Conservation (phyloP, 345 rosid species). For the Capsella bursapastoris region DNA sequence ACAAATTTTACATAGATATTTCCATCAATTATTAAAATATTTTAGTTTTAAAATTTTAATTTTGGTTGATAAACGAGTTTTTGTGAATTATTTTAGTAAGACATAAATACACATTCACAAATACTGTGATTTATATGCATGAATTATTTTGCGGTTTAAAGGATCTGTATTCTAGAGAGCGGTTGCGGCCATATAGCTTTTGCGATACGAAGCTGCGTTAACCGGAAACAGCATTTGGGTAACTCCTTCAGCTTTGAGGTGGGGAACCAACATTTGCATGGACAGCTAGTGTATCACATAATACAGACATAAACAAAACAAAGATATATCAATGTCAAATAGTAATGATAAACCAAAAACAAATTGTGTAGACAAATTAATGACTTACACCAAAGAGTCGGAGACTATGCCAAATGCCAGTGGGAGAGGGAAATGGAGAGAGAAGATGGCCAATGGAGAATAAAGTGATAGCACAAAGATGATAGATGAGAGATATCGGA, state of each 20-base stretch:
- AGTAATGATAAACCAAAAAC: not conserved
- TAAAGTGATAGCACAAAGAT: slow-evolving; percentile 39
- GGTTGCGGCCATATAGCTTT: slow-evolving; percentile 36
- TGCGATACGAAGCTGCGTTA: slow-evolving; percentile 38
- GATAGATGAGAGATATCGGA: slow-evolving; percentile 42
- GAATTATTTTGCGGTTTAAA: not conserved
- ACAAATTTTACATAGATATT: too few species aligned
- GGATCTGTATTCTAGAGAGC: slow-evolving; percentile 6
- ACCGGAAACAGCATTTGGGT: slow-evolving; percentile 54
- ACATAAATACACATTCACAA: slow-evolving; percentile 15
- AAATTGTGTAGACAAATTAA: not conserved
- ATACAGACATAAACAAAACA: not conserved
- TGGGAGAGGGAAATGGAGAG: slow-evolving; percentile 47
- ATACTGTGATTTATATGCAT: not conserved
- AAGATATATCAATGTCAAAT: not conserved
- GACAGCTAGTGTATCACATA: slow-evolving; percentile 39
- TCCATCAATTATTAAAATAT: too few species aligned
- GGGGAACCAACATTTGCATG: slow-evolving; percentile 49
- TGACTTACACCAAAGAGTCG: slow-evolving; percentile 41
- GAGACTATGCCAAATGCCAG: slow-evolving; percentile 43
- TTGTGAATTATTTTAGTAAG: not conserved
- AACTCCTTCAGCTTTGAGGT: slow-evolving; percentile 55
- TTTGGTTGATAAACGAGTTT: too few species aligned
- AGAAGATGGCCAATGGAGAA: slow-evolving; percentile 39
- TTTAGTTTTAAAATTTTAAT: too few species aligned